phyloP scores from a whole-genome alignment of 2,329 filamentous ascomycete genomes.

The Tolypocladium tropicale region DNA sequence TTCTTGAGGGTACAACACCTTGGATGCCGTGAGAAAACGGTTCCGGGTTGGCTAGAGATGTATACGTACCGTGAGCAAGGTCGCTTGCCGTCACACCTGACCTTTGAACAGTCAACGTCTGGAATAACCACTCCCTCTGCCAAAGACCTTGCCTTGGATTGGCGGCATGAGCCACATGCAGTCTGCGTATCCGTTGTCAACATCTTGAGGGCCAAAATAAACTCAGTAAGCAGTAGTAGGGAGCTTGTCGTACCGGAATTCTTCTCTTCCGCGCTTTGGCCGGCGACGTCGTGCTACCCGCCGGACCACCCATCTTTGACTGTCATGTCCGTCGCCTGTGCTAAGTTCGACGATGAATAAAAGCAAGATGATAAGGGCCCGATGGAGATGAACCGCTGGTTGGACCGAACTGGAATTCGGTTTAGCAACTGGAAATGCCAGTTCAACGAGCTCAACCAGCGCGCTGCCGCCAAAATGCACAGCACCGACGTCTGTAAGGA shows the following conservation, averaged over 20 bases:
- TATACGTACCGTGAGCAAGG: conserved; percentile 13
- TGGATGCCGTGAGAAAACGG: background rate
- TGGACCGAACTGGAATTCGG: no score
- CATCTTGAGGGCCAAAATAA: background rate
- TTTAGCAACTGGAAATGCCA: no score
- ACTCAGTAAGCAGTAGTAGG: background rate
- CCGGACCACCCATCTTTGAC: background rate
- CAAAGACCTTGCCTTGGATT: conserved; percentile 11
- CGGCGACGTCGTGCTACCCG: background rate
- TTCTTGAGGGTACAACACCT: conserved; percentile 13
- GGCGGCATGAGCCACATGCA: conserved; percentile 14
- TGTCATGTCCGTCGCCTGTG: background rate
- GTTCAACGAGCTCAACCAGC: no score
- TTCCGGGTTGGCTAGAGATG: no score
- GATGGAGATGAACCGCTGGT: background rate
- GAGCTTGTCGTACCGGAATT: conserved; percentile 7
- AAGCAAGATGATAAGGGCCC: background rate
- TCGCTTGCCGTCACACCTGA: conserved; percentile 13
- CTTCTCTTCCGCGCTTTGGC: conserved; percentile 9
- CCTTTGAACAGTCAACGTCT: conserved; percentile 2
- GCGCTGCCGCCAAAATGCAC: background rate
- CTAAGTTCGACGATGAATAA: background rate
- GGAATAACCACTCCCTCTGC: background rate
- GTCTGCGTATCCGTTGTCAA: conserved; percentile 6
- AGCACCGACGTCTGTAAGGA: no score